Percentiles rank a stretch among this genome's conserved stretches.
Evolutionary conservation across 2,329 filamentous ascomycete species (phyloP).

Genomic region (Atkinsonella hypoxylon): DNA sequence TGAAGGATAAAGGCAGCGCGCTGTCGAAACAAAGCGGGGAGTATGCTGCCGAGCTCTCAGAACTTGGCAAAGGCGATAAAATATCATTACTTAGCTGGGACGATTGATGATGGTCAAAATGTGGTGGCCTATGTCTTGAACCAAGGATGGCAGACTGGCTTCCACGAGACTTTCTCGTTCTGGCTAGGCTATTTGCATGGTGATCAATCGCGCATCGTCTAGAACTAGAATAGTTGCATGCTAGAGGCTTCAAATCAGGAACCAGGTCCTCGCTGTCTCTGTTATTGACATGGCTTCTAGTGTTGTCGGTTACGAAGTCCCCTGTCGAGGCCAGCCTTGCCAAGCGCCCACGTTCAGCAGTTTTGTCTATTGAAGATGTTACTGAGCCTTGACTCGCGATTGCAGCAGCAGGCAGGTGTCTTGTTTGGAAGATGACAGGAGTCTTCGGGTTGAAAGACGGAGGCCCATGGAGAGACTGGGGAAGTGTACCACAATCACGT

Average conservation of each 20-base stretch:
- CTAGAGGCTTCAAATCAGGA: conserved; percentile 3
- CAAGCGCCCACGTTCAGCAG: neutral
- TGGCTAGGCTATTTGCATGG: neutral
- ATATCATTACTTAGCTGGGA: neutral
- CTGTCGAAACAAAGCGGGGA: neutral
- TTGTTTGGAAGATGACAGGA: neutral
- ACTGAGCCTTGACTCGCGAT: neutral
- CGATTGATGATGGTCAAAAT: neutral
- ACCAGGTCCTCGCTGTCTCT: neutral
- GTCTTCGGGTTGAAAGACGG: neutral
- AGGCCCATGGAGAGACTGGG: neutral
- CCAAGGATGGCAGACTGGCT: neutral
- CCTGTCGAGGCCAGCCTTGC: neutral
- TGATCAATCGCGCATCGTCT: neutral
- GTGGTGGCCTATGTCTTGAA: neutral
- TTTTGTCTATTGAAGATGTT: neutral
- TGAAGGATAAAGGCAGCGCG: conserved; percentile 1
- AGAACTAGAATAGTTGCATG: neutral
- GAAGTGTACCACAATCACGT: conserved; percentile 4
- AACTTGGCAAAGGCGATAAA: neutral
- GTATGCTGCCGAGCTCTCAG: neutral
- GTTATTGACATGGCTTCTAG: neutral
- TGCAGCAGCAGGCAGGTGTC: neutral
- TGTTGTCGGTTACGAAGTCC: neutral
- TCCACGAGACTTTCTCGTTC: neutral